Percentiles rank a stretch among this genome's conserved stretches.
phyloP scores from a whole-genome alignment of 2,329 filamentous ascomycete genomes.

The Fusarium sp. region DNA sequence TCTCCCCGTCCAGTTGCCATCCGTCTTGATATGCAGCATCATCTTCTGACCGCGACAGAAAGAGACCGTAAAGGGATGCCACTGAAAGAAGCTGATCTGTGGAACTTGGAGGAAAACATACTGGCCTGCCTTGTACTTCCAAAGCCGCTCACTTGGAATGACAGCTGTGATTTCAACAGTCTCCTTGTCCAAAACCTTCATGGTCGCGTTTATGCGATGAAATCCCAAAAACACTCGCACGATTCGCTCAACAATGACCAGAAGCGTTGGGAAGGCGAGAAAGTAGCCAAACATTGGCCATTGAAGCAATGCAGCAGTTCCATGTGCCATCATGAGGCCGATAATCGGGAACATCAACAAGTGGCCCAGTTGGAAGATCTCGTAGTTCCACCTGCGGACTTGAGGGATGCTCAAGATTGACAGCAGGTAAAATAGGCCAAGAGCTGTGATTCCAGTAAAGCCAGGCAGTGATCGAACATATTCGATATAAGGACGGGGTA shows the following conservation, averaged over 20 bases:
- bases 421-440: slow-evolving; percentile 63
- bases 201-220: slow-evolving; percentile 58
- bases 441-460: slow-evolving; percentile 61
- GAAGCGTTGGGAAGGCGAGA: slow-evolving; percentile 63
- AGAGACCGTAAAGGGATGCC: slow-evolving; percentile 71
- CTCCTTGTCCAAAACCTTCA: slow-evolving; percentile 64
- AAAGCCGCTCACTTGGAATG: slow-evolving; percentile 61
- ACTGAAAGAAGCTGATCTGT: slow-evolving; percentile 64
- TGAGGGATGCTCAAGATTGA: slow-evolving; percentile 62
- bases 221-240: slow-evolving; percentile 62
- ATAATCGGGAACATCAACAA: slow-evolving; percentile 70
- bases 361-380: slow-evolving; percentile 68
- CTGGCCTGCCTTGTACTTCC: slow-evolving; percentile 68
- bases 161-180: slow-evolving; percentile 62
- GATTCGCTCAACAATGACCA: slow-evolving; percentile 62
- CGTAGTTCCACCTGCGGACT: slow-evolving; percentile 64
- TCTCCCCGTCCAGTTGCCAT: slow-evolving; percentile 66
- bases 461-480: slow-evolving; percentile 63
- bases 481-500: slow-evolving; percentile 57
- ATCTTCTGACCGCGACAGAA: slow-evolving; percentile 64
- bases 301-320: slow-evolving; percentile 62
- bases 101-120: slow-evolving; percentile 69
- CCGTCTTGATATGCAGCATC: slow-evolving; percentile 68
- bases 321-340: slow-evolving; percentile 66
- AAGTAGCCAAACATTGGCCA: slow-evolving; percentile 69